A percentile compares a stretch with the other conserved stretches of the same genome.
These are phyloP conservation scores for Cercospora sp. DNA, from an alignment of 2,329 filamentous ascomycete genomes.

Conservation along the genomic window DNA sequence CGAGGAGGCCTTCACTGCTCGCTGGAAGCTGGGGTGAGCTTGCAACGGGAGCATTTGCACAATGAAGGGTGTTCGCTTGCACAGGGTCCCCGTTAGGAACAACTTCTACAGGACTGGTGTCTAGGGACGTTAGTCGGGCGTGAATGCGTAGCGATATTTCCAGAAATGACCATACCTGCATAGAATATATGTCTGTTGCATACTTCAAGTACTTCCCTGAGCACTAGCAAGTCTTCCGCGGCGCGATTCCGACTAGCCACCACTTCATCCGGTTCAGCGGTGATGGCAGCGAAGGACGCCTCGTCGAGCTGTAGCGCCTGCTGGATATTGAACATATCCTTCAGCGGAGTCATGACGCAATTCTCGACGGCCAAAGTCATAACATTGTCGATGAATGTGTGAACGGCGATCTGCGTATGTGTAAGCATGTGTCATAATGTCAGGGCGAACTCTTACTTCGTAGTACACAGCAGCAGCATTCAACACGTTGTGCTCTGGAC, in stretches of 20 bases:
- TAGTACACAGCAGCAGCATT: neutral
- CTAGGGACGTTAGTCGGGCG: neutral
- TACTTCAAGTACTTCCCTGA: neutral
- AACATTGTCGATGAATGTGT: neutral
- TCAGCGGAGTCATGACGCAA: neutral
- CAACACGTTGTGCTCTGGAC: neutral
- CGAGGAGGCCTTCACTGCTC: neutral
- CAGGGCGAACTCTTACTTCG: neutral
- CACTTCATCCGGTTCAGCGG: neutral
- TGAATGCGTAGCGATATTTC: neutral
- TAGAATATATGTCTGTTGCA: neutral
- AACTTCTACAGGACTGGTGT: neutral
- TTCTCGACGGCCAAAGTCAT: neutral
- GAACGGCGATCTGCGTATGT: neutral
- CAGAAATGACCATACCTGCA: neutral
- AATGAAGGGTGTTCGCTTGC: neutral
- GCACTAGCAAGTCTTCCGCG: neutral
- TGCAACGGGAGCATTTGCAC: neutral
- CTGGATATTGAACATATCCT: neutral
- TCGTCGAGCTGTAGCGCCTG: neutral
- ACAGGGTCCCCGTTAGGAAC: neutral
- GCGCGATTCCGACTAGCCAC: neutral
- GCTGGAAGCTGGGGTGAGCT: neutral
- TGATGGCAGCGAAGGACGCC: neutral
- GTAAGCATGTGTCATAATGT: neutral